Base-by-base conservation (phyloP, 1,284 basidiomycete genomes). In the Cystobasidiaceae sp. region DNA sequence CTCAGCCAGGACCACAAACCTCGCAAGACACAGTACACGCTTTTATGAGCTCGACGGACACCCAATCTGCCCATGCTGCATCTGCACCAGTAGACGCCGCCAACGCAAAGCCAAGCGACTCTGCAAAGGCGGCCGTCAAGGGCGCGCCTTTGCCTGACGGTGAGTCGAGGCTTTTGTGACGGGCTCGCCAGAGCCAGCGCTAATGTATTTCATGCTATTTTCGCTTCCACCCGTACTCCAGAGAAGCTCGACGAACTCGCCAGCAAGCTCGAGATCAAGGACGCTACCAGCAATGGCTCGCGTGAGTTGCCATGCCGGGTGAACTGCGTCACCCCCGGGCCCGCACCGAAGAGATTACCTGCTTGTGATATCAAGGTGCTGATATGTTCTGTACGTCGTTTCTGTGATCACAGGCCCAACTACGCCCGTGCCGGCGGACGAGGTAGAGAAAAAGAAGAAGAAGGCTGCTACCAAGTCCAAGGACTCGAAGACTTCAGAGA, bases 371-470 rank as follows among this genome's bases (percentile, higher is more conserved):
- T 39, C 11, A n/a, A 39, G 37, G 37, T 11, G 37, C 37, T 11
- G 37, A 39, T n/a, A 11, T n/a, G 11, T 39, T 39, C n/a, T 39
- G n/a, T n/a, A n/a, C n/a, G n/a, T n/a, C n/a, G n/a, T n/a, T n/a
- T n/a, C n/a, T n/a, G n/a, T n/a, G n/a, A n/a, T n/a, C 55, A 4
- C 61, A 64, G 60, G 60, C 60, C 33, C 60, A 28, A 30, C 25
- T 30, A 52, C 60, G n/a, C 60, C 50, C 25, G 37, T 54, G 9
- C 44, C 54, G 8, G 27, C 46, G 28, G 58, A 60, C 43, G n/a
- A 64, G 61, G 52, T 64, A 64, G 61, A n/a, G n/a, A 64, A 64
- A 52, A 64, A 64, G 61, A 64, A 64, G 61, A 64, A 64, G 61
- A 46, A 39, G 17, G 46, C 61, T 23, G 45, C 61, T 9, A 37